Base-by-base conservation (phyloP, 1,284 basidiomycete species). In the Leccinum solheimii region DNA sequence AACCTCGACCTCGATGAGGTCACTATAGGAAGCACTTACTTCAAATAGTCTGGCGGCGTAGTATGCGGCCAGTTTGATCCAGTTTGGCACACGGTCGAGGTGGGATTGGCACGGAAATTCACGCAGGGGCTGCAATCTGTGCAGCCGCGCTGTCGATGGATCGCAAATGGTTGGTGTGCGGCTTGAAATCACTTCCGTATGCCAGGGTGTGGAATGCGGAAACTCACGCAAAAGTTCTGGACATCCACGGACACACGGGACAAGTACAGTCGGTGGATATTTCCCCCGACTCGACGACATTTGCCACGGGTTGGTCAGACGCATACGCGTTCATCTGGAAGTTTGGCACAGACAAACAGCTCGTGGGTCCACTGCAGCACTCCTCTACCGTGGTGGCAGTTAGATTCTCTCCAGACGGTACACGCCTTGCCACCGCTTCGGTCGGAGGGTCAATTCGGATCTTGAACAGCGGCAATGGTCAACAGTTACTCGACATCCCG, bases 1-100 rank as follows among this genome's bases (percentile, higher is more conserved):
- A 40, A n/a, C 90, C 86, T 98, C n/a, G 96, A 99, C 62, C 81
- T 98, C 10, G 97, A 99, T 66, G 95, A 98, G 66, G 81, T 98
- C 62, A 95, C 87, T 6, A 86, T 98, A 54, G 94, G 98, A 70
- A 97, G 94, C 68, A 94, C 95, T 0, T 95, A 99, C 69, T 98
- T 98, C 76, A 86, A 88, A 36, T 94, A 92, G 2, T 99, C 98
- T 71, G 97, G 98, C 71, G 81, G 86, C 23, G 83, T 97, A 58
- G 95, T 98, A 1, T 86, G 96, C 7, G 85, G 88, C 49, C 93
- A 96, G 69, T 85, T 99, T 5, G 93, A 97, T 73, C 86, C 95
- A 0, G 90, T 98, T 3, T 99, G 97, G 97, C 95, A 99, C 75
- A 93, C 94, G 75, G 94, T 98, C 27, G 30, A 30, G 7, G 6